Base-by-base conservation (phyloP, 371 early-diverging fungal species). In the Mortierella sp. region DNA sequence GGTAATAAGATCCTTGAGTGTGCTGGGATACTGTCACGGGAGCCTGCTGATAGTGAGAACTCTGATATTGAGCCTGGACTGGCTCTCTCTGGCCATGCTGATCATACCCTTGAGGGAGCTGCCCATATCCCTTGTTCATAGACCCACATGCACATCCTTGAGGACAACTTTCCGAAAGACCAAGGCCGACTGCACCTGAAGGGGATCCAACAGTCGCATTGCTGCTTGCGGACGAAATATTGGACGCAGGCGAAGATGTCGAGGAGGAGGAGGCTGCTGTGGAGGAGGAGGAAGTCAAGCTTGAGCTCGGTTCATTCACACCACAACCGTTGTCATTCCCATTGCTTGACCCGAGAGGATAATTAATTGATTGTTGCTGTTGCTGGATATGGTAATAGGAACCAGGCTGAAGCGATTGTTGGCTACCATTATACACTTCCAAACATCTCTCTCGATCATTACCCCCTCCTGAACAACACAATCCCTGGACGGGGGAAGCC, bases 231-330 rank as follows among this genome's bases (percentile, higher is more conserved):
- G 28, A 18, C 14, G 21, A 18, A 11, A 21, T n/a, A 28, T 60
- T 21, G 0, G n/a, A 18, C 18, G 21, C 21, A 44, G 21, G 23
- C 11, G 59, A 21, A 7, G 70, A 48, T 37, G 37, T 37, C 25
- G 66, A 66, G 1, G 59, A 65, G 7, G 61, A 57, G 2, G 64
- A 64, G 25, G 55, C 60, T 7, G 47, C 47, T 5, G 46, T 56
- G 3, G 67, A 66, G 1, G 71, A 69, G 7, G 69, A 55, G 45
- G 26, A 55, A 19, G 70, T 68, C 53, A 64, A 25, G n/a, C 57
- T 61, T 5, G 74, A 64, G 21, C 63, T 25, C 2, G 68, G 60
- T 19, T 68, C 59, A 19, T n/a, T n/a, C n/a, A 15, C 9, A 37
- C 37, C 9, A 9, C 37, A 37, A 9, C 9, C 9, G 37, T 37